Percentiles rank a stretch among this genome's conserved stretches.
Conservation (phyloP, 2,329 filamentous ascomycete species). For the Penicillium brasilianum region DNA sequence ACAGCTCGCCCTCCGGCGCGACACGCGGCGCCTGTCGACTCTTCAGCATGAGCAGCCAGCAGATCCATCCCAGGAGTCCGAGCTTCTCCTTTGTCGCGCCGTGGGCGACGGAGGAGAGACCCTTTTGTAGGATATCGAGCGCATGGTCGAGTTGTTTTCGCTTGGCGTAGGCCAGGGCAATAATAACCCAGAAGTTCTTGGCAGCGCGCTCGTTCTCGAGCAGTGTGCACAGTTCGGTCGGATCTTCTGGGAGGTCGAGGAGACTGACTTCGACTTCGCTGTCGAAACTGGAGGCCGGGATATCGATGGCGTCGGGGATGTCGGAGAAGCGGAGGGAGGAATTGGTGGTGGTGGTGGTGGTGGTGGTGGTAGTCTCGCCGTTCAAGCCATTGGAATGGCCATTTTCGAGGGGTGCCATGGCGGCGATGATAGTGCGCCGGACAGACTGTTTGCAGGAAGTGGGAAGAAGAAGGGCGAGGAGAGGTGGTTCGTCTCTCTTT, state of each 20-base stretch:
- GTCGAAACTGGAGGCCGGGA: slow-evolving; percentile 65
- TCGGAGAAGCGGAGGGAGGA: slow-evolving; percentile 61
- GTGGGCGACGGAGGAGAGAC: slow-evolving; percentile 71
- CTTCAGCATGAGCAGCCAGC: slow-evolving; percentile 91
- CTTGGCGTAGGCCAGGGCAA: slow-evolving; percentile 94
- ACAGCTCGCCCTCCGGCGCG: slow-evolving; percentile 65
- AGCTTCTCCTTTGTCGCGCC: slow-evolving; percentile 79
- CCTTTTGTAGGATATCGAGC: slow-evolving; percentile 72
- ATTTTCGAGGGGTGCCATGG: slow-evolving; percentile 59
- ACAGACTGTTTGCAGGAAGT: slow-evolving; percentile 3
- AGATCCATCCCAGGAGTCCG: slow-evolving; percentile 80
- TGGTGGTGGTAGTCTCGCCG: slow-evolving; percentile 49
- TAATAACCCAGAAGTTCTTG: slow-evolving; percentile 97
- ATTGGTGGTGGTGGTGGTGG: slow-evolving; percentile 45
- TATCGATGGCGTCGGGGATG: slow-evolving; percentile 67
- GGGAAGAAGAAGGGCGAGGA: not conserved
- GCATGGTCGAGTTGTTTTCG: slow-evolving; percentile 89
- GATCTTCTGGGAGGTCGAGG: slow-evolving; percentile 87
- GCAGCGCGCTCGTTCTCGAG: slow-evolving; percentile 92
- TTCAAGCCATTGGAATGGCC: slow-evolving; percentile 60
- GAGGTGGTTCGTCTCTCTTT: slow-evolving; percentile 3
- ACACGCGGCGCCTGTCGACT: slow-evolving; percentile 78
- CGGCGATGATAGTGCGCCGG: slow-evolving; percentile 22
- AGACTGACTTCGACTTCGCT: slow-evolving; percentile 89
- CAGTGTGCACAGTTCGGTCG: slow-evolving; percentile 90